Percentiles rank a stretch among this genome's conserved stretches.
These are phyloP conservation scores for Lactarius trivialis DNA, from an alignment of 768 basidiomycete species.

Conservation along the genomic window DNA sequence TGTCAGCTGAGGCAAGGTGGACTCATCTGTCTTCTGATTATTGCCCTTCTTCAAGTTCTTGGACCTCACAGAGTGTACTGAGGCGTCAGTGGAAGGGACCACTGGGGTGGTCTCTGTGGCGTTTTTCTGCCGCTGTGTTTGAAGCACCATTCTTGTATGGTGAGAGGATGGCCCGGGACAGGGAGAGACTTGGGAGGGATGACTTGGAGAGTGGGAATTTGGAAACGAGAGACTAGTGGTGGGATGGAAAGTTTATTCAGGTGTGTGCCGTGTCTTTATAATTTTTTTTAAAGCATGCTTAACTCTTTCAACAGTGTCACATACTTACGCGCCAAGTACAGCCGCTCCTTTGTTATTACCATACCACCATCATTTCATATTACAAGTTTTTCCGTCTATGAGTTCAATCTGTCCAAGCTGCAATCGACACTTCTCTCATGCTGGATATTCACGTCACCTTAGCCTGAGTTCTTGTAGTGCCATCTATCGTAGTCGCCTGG, in stretches of 20 bases:
- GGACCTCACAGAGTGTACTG: not conserved
- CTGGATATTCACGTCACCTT: not conserved
- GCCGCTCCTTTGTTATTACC: not conserved
- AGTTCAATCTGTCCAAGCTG: not conserved
- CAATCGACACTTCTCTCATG: not conserved
- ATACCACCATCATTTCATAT: not conserved
- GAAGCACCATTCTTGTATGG: not conserved
- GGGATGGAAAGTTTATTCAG: too few species aligned
- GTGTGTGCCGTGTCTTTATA: too few species aligned
- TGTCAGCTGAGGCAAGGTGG: too few species aligned
- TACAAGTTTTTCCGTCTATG: not conserved
- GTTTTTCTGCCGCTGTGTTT: not conserved
- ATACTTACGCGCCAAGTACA: too few species aligned
- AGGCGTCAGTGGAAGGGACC: not conserved
- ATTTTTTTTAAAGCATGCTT: too few species aligned
- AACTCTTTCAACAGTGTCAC: too few species aligned
- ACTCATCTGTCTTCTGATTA: not conserved
- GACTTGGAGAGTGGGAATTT: too few species aligned
- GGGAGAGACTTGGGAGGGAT: too few species aligned
- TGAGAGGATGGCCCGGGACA: too few species aligned
- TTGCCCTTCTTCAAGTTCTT: too few species aligned
- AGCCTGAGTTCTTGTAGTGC: not conserved
- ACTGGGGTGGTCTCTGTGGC: not conserved
- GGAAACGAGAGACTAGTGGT: too few species aligned
- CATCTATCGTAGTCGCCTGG: not conserved